phyloP scores from a whole-genome alignment of 441 rosid species.

The Syzygium malaccense region DNA sequence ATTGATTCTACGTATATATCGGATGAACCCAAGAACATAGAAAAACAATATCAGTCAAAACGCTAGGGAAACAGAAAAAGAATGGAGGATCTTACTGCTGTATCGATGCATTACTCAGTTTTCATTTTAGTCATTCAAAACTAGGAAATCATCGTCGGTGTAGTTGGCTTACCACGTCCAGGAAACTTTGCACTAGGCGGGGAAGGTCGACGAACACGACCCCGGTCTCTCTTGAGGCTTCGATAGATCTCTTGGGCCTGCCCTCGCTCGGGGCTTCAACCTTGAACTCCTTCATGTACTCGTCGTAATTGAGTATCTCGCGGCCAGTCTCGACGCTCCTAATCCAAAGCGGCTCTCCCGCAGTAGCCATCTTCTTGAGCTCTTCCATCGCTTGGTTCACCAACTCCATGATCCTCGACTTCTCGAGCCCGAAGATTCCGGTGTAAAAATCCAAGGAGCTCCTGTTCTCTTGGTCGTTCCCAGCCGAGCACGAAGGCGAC shows the following conservation, averaged over 20 bases:
- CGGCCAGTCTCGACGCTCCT: slow-evolving; percentile 88
- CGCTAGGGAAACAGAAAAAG: background rate
- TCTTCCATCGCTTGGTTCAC: slow-evolving; percentile 81
- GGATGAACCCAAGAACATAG: background rate
- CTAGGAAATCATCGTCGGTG: background rate
- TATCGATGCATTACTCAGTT: background rate
- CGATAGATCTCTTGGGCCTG: slow-evolving; percentile 54
- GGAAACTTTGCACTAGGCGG: slow-evolving; percentile 66
- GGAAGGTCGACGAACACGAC: slow-evolving; percentile 81
- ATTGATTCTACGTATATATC: slow-evolving; percentile 48
- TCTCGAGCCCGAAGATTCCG: slow-evolving; percentile 80
- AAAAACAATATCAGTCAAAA: background rate
- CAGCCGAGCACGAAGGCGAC: slow-evolving; percentile 56
- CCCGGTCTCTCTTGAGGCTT: slow-evolving; percentile 81
- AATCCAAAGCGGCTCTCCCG: slow-evolving; percentile 76
- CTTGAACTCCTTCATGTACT: slow-evolving; percentile 67
- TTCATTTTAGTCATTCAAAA: background rate
- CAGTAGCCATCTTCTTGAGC: slow-evolving; percentile 73
- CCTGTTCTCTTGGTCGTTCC: slow-evolving; percentile 47
- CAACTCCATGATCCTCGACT: slow-evolving; percentile 61
- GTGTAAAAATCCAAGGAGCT: slow-evolving; percentile 72
- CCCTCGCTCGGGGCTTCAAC: slow-evolving; percentile 24
- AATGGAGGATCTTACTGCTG: background rate
- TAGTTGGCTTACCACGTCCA: slow-evolving; percentile 57
- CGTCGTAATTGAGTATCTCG: slow-evolving; percentile 90